A percentile compares a stretch with the other conserved stretches of the same genome.
phyloP scores from a whole-genome alignment of 176 grass and related monocot species.

The Rhipidocladum racemiflorum region DNA sequence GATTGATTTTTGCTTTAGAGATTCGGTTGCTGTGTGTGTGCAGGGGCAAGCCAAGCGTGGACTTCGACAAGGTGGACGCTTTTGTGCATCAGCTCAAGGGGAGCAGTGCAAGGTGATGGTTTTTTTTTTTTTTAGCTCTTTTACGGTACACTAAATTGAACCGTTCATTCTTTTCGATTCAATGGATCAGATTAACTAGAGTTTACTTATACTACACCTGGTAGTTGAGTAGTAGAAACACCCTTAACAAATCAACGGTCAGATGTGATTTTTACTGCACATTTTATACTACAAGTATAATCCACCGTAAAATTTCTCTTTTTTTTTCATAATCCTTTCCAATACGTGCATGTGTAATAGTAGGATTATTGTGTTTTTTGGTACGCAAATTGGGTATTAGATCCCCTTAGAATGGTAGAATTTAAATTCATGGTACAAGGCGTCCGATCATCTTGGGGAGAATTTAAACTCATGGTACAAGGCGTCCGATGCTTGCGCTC shows the following conservation, averaged over 20 bases:
- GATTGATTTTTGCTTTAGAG: background rate
- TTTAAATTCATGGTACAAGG: background rate
- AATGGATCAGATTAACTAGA: too few species aligned
- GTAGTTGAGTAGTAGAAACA: too few species aligned
- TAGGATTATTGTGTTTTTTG: background rate
- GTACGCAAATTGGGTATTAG: background rate
- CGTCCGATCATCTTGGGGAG: background rate
- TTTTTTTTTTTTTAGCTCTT: too few species aligned
- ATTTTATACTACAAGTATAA: too few species aligned
- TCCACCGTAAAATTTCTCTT: too few species aligned
- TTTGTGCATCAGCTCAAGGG: slow-evolving; percentile 71
- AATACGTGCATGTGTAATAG: background rate
- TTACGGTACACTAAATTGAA: too few species aligned
- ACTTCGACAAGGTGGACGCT: slow-evolving; percentile 54
- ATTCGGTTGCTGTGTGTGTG: slow-evolving; percentile 21
- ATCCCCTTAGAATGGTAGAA: background rate
- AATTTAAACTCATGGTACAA: too few species aligned
- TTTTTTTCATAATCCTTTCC: background rate
- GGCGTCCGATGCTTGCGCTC: too few species aligned
- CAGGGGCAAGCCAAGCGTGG: slow-evolving; percentile 49
- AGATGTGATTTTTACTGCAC: too few species aligned
- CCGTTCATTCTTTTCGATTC: too few species aligned
- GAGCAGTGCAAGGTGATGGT: slow-evolving; percentile 54
- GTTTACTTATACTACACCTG: too few species aligned
- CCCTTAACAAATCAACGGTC: too few species aligned